Evolutionary conservation across 768 basidiomycete species (phyloP).

Genomic region (Boletus pseudo-olivaceus): DNA sequence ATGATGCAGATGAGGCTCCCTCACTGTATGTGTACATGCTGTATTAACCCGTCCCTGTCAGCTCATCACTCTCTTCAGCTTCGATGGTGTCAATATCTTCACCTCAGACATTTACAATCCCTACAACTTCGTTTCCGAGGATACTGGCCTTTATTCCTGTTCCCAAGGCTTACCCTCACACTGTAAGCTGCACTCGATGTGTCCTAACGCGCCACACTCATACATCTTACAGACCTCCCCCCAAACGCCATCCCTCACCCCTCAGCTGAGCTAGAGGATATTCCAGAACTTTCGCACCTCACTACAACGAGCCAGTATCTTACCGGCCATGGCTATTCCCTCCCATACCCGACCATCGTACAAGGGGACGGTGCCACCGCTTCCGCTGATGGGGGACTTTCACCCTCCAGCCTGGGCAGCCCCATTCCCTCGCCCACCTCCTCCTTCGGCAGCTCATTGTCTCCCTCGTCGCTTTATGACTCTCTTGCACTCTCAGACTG

Average conservation of each 20-base stretch:
- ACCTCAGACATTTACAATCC: not conserved
- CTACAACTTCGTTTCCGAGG: not conserved
- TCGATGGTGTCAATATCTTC: not conserved
- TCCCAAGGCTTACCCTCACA: not conserved
- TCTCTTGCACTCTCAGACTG: constrained; percentile 15
- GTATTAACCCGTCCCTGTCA: not conserved
- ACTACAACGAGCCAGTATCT: constrained; percentile 8
- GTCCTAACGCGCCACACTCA: constrained; percentile 17
- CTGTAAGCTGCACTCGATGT: constrained; percentile 2
- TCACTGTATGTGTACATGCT: constrained; percentile 16
- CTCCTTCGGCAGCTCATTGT: constrained; percentile 22
- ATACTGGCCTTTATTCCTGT: not conserved
- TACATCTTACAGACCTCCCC: not conserved
- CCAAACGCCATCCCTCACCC: not conserved
- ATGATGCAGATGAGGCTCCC: constrained; percentile 5
- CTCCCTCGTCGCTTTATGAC: constrained; percentile 18
- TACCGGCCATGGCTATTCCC: not conserved
- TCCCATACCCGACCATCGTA: constrained; percentile 11
- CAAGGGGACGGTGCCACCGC: constrained; percentile 5
- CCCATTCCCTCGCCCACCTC: constrained; percentile 25
- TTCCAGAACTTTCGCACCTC: constrained; percentile 19
- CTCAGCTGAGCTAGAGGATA: constrained; percentile 14
- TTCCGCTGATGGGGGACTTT: constrained; percentile 2
- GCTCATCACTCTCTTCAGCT: constrained; percentile 14
- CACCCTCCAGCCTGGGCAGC: constrained; percentile 10